These are phyloP conservation scores for Trichoderma atrobrunneum DNA, from an alignment of 2,329 filamentous ascomycete genomes.

Conservation along the genomic window DNA sequence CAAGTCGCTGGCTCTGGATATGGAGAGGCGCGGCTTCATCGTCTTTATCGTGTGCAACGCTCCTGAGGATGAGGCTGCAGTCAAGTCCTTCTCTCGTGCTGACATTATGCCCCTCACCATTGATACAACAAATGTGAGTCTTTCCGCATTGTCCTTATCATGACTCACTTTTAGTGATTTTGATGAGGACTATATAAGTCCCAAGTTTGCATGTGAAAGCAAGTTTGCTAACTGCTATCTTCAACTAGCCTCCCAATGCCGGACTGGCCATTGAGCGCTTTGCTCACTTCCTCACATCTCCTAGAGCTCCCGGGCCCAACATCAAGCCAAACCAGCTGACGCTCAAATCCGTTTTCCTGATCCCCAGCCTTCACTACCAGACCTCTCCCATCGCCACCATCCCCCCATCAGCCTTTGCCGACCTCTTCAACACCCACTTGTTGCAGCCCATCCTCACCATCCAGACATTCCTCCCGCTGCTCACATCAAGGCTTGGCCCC, in stretches of 20 bases:
- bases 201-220: neutral
- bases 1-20: constrained; percentile 75
- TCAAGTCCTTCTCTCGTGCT: constrained; percentile 71
- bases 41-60: constrained; percentile 86
- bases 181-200: neutral
- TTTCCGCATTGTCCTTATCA: neutral
- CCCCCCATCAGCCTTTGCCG: constrained; percentile 77
- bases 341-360: constrained; percentile 76
- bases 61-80: constrained; percentile 77
- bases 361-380: constrained; percentile 77
- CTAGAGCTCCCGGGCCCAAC: constrained; percentile 73
- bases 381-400: constrained; percentile 83
- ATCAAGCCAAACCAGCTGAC: constrained; percentile 73
- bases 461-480: constrained; percentile 81
- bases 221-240: neutral
- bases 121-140: constrained; percentile 73
- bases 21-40: constrained; percentile 89
- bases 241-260: constrained; percentile 60
- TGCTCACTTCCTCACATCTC: constrained; percentile 66
- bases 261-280: constrained; percentile 70
- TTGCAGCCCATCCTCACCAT: constrained; percentile 85
- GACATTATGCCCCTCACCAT: constrained; percentile 81
- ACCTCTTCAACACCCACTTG: constrained; percentile 88
- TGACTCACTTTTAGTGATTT: neutral
- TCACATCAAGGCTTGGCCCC: constrained; percentile 60